Evolutionary conservation across 2,329 filamentous ascomycete genomes (phyloP), one percentile per base, ranked within the genome.

Genomic region (Sclerotinia trifoliorum): DNA sequence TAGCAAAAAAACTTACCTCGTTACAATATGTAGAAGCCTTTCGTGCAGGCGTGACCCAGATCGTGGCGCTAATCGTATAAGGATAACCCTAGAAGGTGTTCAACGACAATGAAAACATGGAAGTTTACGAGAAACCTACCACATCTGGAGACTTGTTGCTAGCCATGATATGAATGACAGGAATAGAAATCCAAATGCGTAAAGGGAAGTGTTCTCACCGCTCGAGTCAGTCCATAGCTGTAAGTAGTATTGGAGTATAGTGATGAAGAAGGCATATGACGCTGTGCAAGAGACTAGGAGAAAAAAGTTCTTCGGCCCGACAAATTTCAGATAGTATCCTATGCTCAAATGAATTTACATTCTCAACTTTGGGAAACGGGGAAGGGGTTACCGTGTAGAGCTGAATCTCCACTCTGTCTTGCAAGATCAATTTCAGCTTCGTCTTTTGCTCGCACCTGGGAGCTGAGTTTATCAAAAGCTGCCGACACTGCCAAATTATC

Each of bases 41-140:
- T 73, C 65, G 67, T 81, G 65, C 55, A 76, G 74, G 13, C 17
- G 57, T 0, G 70, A 57, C 1, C 81, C 81, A 2, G 81, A 82
- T 35, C 73, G 73, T 2, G 79, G 78, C 7, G 80, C 79, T 46
- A 82, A 66, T 15, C 73, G 74, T 8, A 81, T 61, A 7, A 66
- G 24, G n/a, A 66, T 35, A 10, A 46, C 17, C 65, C 65, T 66
- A 61, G 13, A 17, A n/a, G 7, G 3, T n/a, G 4, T n/a, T 66
- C 24, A 66, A 35, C 11, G 4, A 52, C 24, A 8, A 61, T 19
- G 52, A 52, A n/a, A 5, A 44, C 17, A 21, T 24, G 10, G 32
- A 32, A 19, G 19, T 15, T 17, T 52, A 6, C 56, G 10, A 46
- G 24, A 3, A 32, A 61, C 65, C 15, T 52, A 61, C 65, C 48